Evolutionary conservation across 1,284 basidiomycete genomes (phyloP).

Genomic region (Puccinia novopanici): DNA sequence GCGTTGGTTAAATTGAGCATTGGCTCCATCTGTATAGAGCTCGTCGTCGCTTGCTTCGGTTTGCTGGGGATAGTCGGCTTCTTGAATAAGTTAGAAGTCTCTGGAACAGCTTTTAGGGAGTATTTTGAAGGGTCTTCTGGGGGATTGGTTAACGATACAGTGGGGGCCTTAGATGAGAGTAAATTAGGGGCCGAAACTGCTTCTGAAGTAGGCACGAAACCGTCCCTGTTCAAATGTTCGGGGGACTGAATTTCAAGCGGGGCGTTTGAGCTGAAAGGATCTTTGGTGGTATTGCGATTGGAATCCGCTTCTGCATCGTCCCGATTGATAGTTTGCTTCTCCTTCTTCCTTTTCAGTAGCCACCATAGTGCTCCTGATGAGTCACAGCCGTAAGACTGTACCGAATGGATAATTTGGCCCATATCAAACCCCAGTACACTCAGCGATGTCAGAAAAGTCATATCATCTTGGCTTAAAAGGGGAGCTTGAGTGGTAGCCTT

Average conservation of each 20-base stretch:
- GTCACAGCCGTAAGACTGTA: conserved; percentile 88
- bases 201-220: background rate
- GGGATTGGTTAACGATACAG: background rate
- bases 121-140: background rate
- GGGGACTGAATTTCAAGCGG: conserved; percentile 9
- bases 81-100: background rate
- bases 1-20: conserved; percentile 4
- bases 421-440: conserved; percentile 83
- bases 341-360: conserved; percentile 81
- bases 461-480: conserved; percentile 64
- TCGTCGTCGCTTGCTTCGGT: background rate
- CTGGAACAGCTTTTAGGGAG: background rate
- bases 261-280: background rate
- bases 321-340: conserved; percentile 32
- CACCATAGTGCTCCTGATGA: conserved; percentile 90
- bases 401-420: conserved; percentile 89
- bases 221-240: background rate
- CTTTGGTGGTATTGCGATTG: background rate
- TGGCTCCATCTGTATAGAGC: conserved; percentile 8
- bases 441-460: conserved; percentile 75
- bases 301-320: conserved; percentile 28
- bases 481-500: conserved; percentile 36
- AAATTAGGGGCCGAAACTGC: background rate
- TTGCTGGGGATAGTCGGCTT: conserved; percentile 17
- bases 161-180: background rate